Conservation (phyloP, 2,329 filamentous ascomycete genomes). For the Clonostachys byssicola region DNA sequence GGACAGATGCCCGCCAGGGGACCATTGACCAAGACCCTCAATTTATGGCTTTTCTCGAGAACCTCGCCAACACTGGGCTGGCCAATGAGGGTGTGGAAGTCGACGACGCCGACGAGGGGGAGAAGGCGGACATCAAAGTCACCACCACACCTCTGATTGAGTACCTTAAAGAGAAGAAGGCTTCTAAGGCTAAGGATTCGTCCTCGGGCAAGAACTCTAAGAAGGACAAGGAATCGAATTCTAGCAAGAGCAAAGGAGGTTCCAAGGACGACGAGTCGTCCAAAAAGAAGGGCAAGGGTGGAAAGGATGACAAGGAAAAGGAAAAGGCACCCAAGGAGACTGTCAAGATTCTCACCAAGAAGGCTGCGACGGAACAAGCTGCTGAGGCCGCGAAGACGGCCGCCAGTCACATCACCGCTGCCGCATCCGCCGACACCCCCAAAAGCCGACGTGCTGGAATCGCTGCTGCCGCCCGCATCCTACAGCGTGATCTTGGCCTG, state of each 20-base stretch:
- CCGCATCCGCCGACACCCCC: conserved; percentile 26
- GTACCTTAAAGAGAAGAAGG: conserved; percentile 88
- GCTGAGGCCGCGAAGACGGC: conserved; percentile 39
- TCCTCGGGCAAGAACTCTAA: conserved; percentile 36
- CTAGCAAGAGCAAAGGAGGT: conserved; percentile 42
- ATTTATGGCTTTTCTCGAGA: conserved; percentile 89
- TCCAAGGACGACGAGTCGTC: conserved; percentile 42
- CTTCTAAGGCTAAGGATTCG: conserved; percentile 60
- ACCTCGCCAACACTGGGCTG: conserved; percentile 66
- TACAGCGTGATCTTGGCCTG: conserved; percentile 63
- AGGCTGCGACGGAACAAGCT: conserved; percentile 44
- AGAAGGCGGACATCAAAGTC: conserved; percentile 53
- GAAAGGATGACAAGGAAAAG: conserved; percentile 52
- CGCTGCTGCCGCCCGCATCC: conserved; percentile 57
- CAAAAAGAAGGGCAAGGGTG: conserved; percentile 59
- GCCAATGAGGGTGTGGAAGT: conserved; percentile 37
- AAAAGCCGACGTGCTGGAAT: conserved; percentile 59
- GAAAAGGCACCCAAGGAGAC: conserved; percentile 46
- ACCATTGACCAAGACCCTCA: conserved; percentile 96
- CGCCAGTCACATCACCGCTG: conserved; percentile 23
- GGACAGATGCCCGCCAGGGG: conserved; percentile 80
- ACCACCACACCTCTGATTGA: conserved; percentile 88
- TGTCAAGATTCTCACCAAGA: conserved; percentile 61
- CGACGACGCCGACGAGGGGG: conserved; percentile 32
- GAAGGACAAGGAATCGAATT: conserved; percentile 49